Evolutionary conservation across 371 early-diverging fungal species (phyloP).

Genomic region (Mucor circinelloides): DNA sequence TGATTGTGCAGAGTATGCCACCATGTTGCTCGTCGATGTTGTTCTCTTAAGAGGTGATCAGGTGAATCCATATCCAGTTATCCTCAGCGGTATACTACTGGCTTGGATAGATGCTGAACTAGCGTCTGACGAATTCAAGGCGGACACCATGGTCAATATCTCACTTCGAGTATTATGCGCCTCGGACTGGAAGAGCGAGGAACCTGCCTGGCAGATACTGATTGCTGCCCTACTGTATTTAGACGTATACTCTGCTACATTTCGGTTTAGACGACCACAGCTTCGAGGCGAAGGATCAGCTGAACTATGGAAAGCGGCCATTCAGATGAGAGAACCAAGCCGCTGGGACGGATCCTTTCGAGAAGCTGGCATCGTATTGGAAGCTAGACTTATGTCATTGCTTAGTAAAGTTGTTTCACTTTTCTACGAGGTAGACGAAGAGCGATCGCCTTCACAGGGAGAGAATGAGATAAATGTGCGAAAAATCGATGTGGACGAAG

Average conservation of each 20-base stretch:
- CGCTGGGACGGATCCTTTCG: background rate
- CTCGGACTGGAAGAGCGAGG: background rate
- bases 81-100: conserved; percentile 18
- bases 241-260: conserved; percentile 26
- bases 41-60: conserved; percentile 10
- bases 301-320: conserved; percentile 13
- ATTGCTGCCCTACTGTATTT: conserved; percentile 20
- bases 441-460: background rate
- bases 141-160: conserved; percentile 13
- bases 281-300: conserved; percentile 16
- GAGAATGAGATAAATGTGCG: conserved; percentile 13
- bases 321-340: background rate
- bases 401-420: conserved; percentile 21
- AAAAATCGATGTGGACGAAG: conserved; percentile 52
- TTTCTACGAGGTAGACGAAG: conserved; percentile 22
- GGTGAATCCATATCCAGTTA: conserved; percentile 1
- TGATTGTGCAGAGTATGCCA: conserved; percentile 14
- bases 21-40: conserved; percentile 5
- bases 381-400: conserved; percentile 16
- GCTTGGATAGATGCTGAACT: conserved; percentile 16
- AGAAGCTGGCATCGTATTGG: conserved; percentile 17
- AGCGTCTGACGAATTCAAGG: conserved; percentile 1
- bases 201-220: conserved; percentile 19
- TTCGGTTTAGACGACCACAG: conserved; percentile 14
- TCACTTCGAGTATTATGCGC: conserved; percentile 13